Evolutionary conservation across 805 yeast species (phyloP), one percentile per base, ranked within the genome.

Genomic region (Monosporozyma siamensis): DNA sequence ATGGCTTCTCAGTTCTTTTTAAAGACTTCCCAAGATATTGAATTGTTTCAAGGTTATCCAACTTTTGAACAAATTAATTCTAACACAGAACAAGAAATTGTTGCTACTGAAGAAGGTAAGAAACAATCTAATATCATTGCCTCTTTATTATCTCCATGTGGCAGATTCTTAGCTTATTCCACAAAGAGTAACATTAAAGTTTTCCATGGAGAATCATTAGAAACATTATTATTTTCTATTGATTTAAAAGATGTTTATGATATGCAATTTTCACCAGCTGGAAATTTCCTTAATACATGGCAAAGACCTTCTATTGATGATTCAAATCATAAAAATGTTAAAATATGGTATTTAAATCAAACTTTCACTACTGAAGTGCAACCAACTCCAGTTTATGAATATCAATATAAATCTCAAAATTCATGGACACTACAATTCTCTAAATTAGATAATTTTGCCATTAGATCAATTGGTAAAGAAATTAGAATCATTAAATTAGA

Each of bases 231-330:
- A 30, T 41, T 54, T 32, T 46, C 46, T n/a, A 34, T 53, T 29
- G 48, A 74, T 29, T 65, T 79, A 39, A 58, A 68, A 25, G 95
- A 87, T 48, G 84, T 80, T 14, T 78, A 80, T 55, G 97, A 92
- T 58, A 59, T 92, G 53, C 77, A 78, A 47, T 88, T 92, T 61
- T 85, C 95, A n/a, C 95, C 97, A 8, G 70, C 75, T 38, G 97
- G 96, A 12, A 76, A 78, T 37, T 89, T 71, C 57, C 64, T 92
- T 48, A 76, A 85, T 49, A 77, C 95, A 30, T 92, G 97, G 96
- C 87, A 87, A 52, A 85, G 87, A 56, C 95, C 97, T 4, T 66
- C 80, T 53, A 69, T 76, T 53, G 78, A 75, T 52, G 87, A 77
- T 46, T 69, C 78, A 40, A 89, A 94, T 38, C 74, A 70, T 47